Evolutionary conservation across 495 filamentous ascomycete species (phyloP), one percentile per base, ranked within the genome.

Genomic region (Oidiodendron maius): DNA sequence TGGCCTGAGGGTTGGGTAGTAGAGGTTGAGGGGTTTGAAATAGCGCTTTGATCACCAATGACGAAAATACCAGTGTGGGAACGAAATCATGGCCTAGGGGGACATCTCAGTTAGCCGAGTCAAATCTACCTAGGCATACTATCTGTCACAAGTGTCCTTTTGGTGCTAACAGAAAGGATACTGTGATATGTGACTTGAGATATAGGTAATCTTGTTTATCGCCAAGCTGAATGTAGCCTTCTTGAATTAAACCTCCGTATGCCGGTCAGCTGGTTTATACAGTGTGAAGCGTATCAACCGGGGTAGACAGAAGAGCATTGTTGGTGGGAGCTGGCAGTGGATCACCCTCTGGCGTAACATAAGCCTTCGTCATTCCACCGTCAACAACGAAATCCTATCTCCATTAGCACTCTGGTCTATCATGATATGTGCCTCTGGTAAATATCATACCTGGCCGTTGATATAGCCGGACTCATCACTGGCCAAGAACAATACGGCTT

Each of bases 381-480:
- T 97, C 93, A n/a, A 97, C 91, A 6, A 91, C 82, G 69, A 98
- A 94, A 56, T 97, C 93, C 40, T 81, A 77, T 25, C 10, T 32
- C 16, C 15, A 21, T 60, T 47, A 53, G 13, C 30, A 49, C 11
- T 22, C 1, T 38, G 25, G 15, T 51, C 3, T 40, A 24, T 15
- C 46, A 25, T 6, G n/a, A 34, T 30, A 9, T 40, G 15, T 15
- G 4, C 25, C 21, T 25, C 15, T n/a, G 30, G 21, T 13, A 21
- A 21, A 28, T 20, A 17, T 28, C 37, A 24, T 49, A 60, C 57
- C 50, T 76, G 68, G 2, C 87, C 93, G 51, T 93, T 97, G 39
- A 96, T 84, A 54, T 96, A 98, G 67, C 87, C 86, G 61, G 84
- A 84, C 64, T 98, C 93, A 58, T 98, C 93, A 56, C 86, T 93